Evolutionary conservation across 495 filamentous ascomycete species (phyloP).

Genomic region (Trichocladium antarcticum): DNA sequence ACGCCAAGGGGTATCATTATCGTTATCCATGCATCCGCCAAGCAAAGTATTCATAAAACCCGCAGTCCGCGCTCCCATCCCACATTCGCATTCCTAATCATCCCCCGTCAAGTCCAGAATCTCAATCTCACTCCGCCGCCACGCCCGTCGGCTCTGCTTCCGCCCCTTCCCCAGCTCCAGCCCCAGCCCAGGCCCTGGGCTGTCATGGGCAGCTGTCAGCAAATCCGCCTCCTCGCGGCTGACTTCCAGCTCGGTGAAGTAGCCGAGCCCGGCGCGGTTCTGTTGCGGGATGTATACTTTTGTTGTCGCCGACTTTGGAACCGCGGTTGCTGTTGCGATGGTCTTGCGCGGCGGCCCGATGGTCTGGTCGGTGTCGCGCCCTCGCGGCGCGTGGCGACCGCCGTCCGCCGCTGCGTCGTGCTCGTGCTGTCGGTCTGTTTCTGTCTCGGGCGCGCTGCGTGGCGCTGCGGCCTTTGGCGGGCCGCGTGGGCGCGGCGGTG

Average conservation of each 20-base stretch:
- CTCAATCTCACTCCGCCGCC: conserved; percentile 29
- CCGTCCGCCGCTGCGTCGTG: too few relatives aligned
- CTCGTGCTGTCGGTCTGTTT: too few relatives aligned
- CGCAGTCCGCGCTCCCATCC: too few relatives aligned
- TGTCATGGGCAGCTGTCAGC: neutral
- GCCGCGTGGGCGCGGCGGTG: neutral
- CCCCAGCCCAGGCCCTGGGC: neutral
- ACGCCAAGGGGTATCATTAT: too few relatives aligned
- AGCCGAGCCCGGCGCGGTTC: neutral
- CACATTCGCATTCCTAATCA: conserved; percentile 11
- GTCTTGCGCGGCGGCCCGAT: too few relatives aligned
- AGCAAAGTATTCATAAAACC: too few relatives aligned
- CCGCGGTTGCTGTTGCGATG: neutral
- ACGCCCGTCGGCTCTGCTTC: conserved; percentile 8
- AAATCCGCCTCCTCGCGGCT: conserved; percentile 20
- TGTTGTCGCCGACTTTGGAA: neutral
- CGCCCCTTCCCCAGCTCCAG: neutral
- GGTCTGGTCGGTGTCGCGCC: too few relatives aligned
- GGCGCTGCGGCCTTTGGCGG: neutral
- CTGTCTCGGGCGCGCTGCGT: too few relatives aligned
- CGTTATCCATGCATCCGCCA: too few relatives aligned
- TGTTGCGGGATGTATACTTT: conserved; percentile 4
- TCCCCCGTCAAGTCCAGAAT: conserved; percentile 34
- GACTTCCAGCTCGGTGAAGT: conserved; percentile 7
- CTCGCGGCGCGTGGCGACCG: too few relatives aligned